Evolutionary conservation across 2,329 filamentous ascomycete species (phyloP).

Genomic region (Diaporthe sp.): DNA sequence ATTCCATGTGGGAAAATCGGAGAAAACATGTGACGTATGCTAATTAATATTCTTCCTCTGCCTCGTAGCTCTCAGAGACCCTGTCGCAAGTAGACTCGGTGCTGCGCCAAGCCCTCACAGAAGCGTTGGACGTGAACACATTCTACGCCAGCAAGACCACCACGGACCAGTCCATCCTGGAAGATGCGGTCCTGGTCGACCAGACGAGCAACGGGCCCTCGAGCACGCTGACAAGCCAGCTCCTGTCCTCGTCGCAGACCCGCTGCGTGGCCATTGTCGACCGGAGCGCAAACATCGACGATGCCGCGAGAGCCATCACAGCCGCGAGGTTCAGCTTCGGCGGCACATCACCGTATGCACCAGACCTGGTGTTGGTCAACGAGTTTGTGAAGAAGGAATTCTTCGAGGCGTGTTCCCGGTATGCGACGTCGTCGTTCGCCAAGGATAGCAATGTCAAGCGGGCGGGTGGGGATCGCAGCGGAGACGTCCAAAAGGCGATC

Average conservation of each 20-base stretch:
- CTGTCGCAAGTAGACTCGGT: constrained; percentile 44
- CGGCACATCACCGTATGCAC: constrained; percentile 71
- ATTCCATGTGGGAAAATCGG: background rate
- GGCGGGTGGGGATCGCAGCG: constrained; percentile 43
- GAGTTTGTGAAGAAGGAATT: constrained; percentile 72
- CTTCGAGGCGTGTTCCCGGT: constrained; percentile 61
- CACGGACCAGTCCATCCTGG: constrained; percentile 42
- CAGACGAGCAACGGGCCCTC: constrained; percentile 43
- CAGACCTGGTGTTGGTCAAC: constrained; percentile 75
- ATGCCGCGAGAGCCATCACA: constrained; percentile 67
- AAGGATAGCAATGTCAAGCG: constrained; percentile 39
- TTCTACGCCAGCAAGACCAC: constrained; percentile 45
- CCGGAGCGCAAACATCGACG: constrained; percentile 67
- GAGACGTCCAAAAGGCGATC: constrained; percentile 43
- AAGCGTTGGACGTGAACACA: constrained; percentile 47
- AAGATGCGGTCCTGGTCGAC: constrained; percentile 46
- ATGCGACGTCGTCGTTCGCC: constrained; percentile 49
- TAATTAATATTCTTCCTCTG: background rate
- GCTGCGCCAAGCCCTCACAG: constrained; percentile 44
- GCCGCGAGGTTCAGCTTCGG: constrained; percentile 68
- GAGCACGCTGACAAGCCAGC: constrained; percentile 5
- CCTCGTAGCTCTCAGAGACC: constrained; percentile 45
- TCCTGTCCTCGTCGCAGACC: constrained; percentile 42
- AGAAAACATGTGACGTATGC: background rate
- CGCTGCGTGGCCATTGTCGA: constrained; percentile 70